Evolutionary conservation across 495 filamentous ascomycete genomes (phyloP).

Genomic region (Parathielavia appendiculata): DNA sequence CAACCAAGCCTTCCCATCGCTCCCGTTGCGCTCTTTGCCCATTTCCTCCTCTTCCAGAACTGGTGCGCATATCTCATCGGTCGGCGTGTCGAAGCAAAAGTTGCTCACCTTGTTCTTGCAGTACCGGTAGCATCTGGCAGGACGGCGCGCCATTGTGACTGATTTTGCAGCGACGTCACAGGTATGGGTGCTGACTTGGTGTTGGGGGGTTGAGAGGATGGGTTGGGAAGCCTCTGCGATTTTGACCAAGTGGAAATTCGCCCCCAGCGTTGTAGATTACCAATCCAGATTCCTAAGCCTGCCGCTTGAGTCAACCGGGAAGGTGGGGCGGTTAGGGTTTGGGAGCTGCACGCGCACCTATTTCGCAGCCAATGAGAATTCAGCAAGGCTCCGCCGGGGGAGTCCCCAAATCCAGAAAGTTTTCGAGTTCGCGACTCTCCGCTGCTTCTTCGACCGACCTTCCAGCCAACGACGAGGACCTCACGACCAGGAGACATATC

Average conservation of each 20-base stretch:
- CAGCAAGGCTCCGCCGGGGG: conserved; percentile 9
- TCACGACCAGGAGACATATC: conserved; percentile 13
- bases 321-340: conserved; percentile 45
- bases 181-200: conserved; percentile 33
- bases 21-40: conserved; percentile 1
- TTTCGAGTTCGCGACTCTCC: conserved; percentile 21
- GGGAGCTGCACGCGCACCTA: conserved; percentile 15
- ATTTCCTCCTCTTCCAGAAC: conserved; percentile 8
- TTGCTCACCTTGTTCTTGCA: conserved; percentile 98
- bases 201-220: conserved; percentile 36
- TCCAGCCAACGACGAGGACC: conserved; percentile 25
- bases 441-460: conserved; percentile 20
- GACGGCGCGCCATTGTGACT: conserved; percentile 95
- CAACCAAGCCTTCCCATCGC: background rate
- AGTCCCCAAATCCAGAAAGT: conserved; percentile 14
- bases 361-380: conserved; percentile 20
- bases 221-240: conserved; percentile 30
- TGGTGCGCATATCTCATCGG: conserved; percentile 1
- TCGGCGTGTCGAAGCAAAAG: conserved; percentile 16
- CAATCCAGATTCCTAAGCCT: conserved; percentile 30
- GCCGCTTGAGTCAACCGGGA: conserved; percentile 15
- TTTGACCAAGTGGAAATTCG: conserved; percentile 40
- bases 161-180: conserved; percentile 49
- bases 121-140: conserved; percentile 99
- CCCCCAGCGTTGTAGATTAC: conserved; percentile 25